Conservation (phyloP, 805 yeast species). For the Starmerella sp. region DNA sequence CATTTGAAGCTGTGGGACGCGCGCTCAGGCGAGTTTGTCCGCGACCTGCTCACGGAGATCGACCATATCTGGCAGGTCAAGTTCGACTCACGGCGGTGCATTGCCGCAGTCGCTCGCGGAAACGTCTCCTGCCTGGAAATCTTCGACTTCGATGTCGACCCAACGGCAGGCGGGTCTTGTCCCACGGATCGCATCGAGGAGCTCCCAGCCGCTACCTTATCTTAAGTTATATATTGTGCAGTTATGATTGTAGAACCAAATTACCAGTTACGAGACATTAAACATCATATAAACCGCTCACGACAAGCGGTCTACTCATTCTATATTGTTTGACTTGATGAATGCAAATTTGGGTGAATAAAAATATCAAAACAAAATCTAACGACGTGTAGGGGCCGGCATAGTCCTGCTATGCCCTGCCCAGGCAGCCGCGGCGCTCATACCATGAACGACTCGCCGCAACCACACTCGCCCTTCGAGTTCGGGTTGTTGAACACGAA, state of each 20-base stretch:
- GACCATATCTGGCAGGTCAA: conserved; percentile 93
- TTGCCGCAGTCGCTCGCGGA: conserved; percentile 77
- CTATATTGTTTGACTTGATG: not conserved
- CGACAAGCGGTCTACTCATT: not conserved
- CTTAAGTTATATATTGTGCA: not conserved
- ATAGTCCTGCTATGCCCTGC: not conserved
- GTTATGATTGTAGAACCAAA: not conserved
- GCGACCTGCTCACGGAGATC: conserved; percentile 59
- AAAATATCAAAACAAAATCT: not conserved
- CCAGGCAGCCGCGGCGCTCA: conserved; percentile 27
- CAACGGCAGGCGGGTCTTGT: conserved; percentile 3
- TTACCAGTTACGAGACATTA: no score
- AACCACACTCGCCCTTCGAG: conserved; percentile 95
- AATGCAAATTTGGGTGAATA: not conserved
- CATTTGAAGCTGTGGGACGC: conserved; percentile 75
- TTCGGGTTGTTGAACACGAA: conserved; percentile 93
- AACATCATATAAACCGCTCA: not conserved
- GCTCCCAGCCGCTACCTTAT: not conserved
- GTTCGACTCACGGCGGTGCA: conserved; percentile 71
- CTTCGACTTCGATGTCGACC: conserved; percentile 55
- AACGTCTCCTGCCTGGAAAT: conserved; percentile 70
- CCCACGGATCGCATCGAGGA: not conserved
- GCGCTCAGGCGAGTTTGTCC: conserved; percentile 59
- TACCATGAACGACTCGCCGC: conserved; percentile 98
- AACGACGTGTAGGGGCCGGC: not conserved